Base-by-base conservation (phyloP, 2,329 filamentous ascomycete species). In the Phialophora expanda region DNA sequence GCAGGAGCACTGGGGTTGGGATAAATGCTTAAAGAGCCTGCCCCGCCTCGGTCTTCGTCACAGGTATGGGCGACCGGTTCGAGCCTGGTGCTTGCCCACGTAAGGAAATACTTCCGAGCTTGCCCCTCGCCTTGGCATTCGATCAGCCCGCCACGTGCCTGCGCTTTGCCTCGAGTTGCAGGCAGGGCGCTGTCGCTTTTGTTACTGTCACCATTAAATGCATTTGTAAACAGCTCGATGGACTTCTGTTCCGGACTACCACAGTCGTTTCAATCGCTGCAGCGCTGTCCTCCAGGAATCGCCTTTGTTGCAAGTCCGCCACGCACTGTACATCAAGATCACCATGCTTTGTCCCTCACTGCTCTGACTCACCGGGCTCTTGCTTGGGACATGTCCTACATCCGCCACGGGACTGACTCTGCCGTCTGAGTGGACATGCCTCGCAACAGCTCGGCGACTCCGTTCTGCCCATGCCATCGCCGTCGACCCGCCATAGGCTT, bases 381-480 rank as follows among this genome's bases (percentile, higher is more conserved):
- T 62, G 38, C 56, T 64, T 22, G 68, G 68, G n/a, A 69, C 59
- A 30, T 64, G 59, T 7, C 48, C 63, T 20, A 68, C 62, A 53
- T 65, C 62, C 12, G 68, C 66, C n/a, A 70, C 68, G 9, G 64
- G 64, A 12, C 46, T 51, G 22, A 63, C 62, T 17, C 48, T 60
- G 3, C 67, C 67, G 6, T 34, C 44, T 3, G 44, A 14, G 64
- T 79, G 73, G 28, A 83, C 75, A 48, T 74, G 72, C 6, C 64
- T 41, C 6, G 76, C 65, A 8, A 83, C 76, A 12, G 76, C 75
- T 4, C 71, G 59, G 62, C 78, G 75, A 72, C 81, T 83, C 38
- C 53, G 65, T 54, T 78, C 71, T 11, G 82, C 81, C 82, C 82
- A 84, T 3, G 70, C 65, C 2, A 78, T 73, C 64, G 82, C 81